A percentile compares a stretch with the other conserved stretches of the same genome.
These are phyloP conservation scores for Hymenoscyphus repandus DNA, from an alignment of 2,329 filamentous ascomycete genomes.

Conservation along the genomic window DNA sequence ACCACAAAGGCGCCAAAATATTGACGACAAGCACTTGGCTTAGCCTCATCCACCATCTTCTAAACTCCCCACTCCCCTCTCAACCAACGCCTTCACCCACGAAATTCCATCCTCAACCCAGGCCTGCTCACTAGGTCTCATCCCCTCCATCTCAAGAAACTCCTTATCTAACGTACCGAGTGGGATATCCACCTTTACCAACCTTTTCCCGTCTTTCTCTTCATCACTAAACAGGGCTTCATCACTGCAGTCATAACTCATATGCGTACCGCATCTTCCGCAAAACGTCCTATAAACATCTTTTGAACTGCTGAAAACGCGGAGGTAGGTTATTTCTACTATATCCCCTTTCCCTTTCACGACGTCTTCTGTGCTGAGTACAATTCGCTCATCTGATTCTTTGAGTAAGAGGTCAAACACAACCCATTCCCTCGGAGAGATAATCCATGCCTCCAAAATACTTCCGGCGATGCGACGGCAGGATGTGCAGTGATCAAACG, in stretches of 20 bases:
- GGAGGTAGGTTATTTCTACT: conserved; percentile 11
- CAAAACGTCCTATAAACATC: conserved; percentile 27
- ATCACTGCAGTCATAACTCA: conserved; percentile 24
- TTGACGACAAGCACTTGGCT: too few relatives aligned
- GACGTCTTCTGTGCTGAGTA: conserved; percentile 1
- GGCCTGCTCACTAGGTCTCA: conserved; percentile 19
- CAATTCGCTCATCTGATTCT: conserved; percentile 3
- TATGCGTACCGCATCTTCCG: conserved; percentile 26
- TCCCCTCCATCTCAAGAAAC: conserved; percentile 15
- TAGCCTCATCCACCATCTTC: too few relatives aligned
- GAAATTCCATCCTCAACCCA: conserved; percentile 23
- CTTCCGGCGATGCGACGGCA: conserved; percentile 23
- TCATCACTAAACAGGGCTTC: too few relatives aligned
- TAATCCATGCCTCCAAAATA: conserved; percentile 27
- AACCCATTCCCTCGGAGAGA: conserved; percentile 26
- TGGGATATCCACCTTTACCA: conserved; percentile 20
- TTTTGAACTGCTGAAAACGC: conserved; percentile 19
- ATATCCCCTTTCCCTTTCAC: conserved; percentile 9
- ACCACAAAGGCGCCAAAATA: too few relatives aligned
- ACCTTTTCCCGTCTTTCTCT: conserved; percentile 1
- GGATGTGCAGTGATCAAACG: conserved; percentile 27
- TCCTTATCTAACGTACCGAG: conserved; percentile 25
- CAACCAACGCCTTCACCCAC: conserved; percentile 22
- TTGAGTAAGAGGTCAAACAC: conserved; percentile 20
- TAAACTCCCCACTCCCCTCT: conserved; percentile 4